phyloP scores from a whole-genome alignment of 2,329 filamentous ascomycete species.

The Cladosporium sphaerospermum region DNA sequence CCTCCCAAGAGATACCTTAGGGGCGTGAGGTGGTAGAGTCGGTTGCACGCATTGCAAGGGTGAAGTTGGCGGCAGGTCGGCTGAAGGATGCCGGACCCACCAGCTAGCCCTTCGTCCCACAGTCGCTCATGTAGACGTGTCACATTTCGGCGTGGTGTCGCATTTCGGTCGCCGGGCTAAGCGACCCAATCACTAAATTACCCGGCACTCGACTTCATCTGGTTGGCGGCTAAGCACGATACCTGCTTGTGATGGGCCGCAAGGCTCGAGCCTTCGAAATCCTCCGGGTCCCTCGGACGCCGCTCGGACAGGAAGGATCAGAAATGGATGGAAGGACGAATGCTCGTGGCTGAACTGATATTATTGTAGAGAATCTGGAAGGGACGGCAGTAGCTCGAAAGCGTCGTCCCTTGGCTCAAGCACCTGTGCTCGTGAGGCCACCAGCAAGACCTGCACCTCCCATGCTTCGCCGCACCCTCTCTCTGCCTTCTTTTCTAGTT shows the following conservation, averaged over 20 bases:
- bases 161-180: not conserved
- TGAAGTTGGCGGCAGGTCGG: not conserved
- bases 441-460: not conserved
- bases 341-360: too few relatives aligned
- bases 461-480: constrained; percentile 9
- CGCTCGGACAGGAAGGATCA: too few relatives aligned
- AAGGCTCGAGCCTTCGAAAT: too few relatives aligned
- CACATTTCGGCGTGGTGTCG: not conserved
- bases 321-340: too few relatives aligned
- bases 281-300: too few relatives aligned
- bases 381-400: too few relatives aligned
- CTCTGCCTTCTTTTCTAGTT: constrained; percentile 7
- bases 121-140: not conserved
- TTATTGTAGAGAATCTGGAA: too few relatives aligned
- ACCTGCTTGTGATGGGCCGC: too few relatives aligned
- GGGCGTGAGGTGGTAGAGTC: not conserved
- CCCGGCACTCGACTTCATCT: not conserved
- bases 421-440: constrained; percentile 15
- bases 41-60: not conserved
- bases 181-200: not conserved
- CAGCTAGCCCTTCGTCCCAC: too few relatives aligned
- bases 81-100: not conserved
- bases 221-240: not conserved
- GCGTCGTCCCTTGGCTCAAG: not conserved
- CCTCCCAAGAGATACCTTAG: too few relatives aligned